A percentile compares a stretch with the other conserved stretches of the same genome.
These are phyloP conservation scores for Phaeosphaeriaceae sp. DNA, from an alignment of 2,329 filamentous ascomycete species.

Conservation along the genomic window DNA sequence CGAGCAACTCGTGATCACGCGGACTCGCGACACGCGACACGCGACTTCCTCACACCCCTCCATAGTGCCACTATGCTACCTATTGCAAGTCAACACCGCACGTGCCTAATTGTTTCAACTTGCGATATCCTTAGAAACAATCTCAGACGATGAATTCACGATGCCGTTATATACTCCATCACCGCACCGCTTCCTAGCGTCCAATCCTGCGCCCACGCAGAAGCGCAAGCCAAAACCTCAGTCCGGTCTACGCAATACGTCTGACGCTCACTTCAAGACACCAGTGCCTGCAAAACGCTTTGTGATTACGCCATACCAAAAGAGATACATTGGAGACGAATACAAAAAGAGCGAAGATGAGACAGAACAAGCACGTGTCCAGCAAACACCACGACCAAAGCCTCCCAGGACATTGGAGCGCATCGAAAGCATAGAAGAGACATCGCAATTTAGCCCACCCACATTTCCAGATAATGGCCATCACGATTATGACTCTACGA, in stretches of 20 bases:
- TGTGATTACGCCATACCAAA: constrained; percentile 28
- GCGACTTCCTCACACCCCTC: constrained; percentile 1
- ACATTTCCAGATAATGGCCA: constrained; percentile 9
- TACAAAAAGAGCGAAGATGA: constrained; percentile 6
- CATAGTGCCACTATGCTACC: constrained; percentile 8
- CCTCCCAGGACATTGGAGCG: constrained; percentile 26
- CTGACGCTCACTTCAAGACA: constrained; percentile 22
- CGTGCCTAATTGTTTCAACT: background rate
- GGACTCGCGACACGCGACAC: constrained; percentile 17
- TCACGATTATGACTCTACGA: constrained; percentile 1
- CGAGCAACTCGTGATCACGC: background rate
- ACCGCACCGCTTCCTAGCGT: constrained; percentile 43
- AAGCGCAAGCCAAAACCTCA: constrained; percentile 28
- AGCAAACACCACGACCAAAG: constrained; percentile 21
- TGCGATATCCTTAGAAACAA: background rate
- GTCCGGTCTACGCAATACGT: constrained; percentile 31
- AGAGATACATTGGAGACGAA: background rate
- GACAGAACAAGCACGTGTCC: constrained; percentile 1
- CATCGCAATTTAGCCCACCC: constrained; percentile 29
- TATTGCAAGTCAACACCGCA: background rate
- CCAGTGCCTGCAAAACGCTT: constrained; percentile 44
- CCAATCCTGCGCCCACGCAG: constrained; percentile 19
- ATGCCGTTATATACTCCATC: constrained; percentile 41
- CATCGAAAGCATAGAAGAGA: constrained; percentile 45
- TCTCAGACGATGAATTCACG: constrained; percentile 10